These are phyloP conservation scores for Hypocreales sp. DNA, from an alignment of 2,329 filamentous ascomycete genomes.

Conservation along the genomic window DNA sequence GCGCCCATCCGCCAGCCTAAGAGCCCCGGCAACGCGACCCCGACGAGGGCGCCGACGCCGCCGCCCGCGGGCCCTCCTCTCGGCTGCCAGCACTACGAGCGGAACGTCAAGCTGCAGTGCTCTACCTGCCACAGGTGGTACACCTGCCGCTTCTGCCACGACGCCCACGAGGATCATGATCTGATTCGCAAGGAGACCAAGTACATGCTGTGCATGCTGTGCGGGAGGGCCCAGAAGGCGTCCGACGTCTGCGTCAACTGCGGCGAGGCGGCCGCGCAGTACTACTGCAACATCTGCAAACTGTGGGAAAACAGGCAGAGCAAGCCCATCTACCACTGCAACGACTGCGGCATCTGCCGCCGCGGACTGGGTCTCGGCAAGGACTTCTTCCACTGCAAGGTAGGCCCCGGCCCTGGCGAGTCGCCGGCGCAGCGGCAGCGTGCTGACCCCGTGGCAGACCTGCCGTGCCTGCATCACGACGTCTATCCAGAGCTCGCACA, in stretches of 20 bases:
- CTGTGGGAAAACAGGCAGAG: slow-evolving; percentile 88
- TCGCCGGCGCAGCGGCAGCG: neutral
- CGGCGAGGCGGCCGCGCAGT: slow-evolving; percentile 63
- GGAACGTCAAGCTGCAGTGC: slow-evolving; percentile 94
- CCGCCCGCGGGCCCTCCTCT: slow-evolving; percentile 30
- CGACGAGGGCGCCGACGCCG: slow-evolving; percentile 7
- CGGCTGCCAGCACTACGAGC: slow-evolving; percentile 84
- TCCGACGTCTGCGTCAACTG: slow-evolving; percentile 66
- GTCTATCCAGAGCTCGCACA: slow-evolving; percentile 68
- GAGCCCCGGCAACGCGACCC: slow-evolving; percentile 28
- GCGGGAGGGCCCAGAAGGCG: slow-evolving; percentile 69
- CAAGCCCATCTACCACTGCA: slow-evolving; percentile 91
- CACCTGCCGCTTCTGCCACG: slow-evolving; percentile 88
- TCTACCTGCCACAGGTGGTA: slow-evolving; percentile 84
- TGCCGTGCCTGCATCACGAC: slow-evolving; percentile 94
- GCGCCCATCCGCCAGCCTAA: slow-evolving; percentile 34
- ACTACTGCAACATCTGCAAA: slow-evolving; percentile 91
- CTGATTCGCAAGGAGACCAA: slow-evolving; percentile 72
- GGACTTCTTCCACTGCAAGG: slow-evolving; percentile 97
- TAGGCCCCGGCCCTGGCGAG: slow-evolving; percentile 20
- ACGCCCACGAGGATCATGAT: slow-evolving; percentile 62
- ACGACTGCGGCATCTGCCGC: slow-evolving; percentile 89
- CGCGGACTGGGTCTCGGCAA: slow-evolving; percentile 84
- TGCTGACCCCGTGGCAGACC: slow-evolving; percentile 33
- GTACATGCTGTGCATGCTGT: slow-evolving; percentile 97